Evolutionary conservation across 768 basidiomycete genomes (phyloP).

Genomic region (Vararia minispora): DNA sequence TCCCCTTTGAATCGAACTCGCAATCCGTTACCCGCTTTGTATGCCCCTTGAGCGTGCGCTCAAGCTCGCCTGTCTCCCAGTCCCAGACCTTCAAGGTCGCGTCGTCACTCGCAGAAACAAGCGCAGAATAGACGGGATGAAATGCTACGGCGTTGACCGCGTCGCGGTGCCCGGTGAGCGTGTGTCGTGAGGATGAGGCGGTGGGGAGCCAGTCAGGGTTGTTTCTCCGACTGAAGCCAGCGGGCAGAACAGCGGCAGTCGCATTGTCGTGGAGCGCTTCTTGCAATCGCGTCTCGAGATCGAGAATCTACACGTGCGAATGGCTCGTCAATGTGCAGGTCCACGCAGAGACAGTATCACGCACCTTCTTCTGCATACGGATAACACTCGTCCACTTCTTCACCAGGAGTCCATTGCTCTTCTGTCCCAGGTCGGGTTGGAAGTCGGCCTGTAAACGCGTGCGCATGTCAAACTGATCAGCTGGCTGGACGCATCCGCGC

Average conservation of each 20-base stretch:
- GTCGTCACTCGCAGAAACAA: conserved; percentile 47
- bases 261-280: conserved; percentile 38
- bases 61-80: conserved; percentile 51
- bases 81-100: conserved; percentile 50
- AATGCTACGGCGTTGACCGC: conserved; percentile 41
- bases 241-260: conserved; percentile 19
- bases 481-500: background rate
- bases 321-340: background rate
- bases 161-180: conserved; percentile 34
- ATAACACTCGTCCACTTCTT: conserved; percentile 18
- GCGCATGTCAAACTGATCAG: conserved; percentile 3
- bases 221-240: conserved; percentile 23
- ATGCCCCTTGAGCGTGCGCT: conserved; percentile 48
- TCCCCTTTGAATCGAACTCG: conserved; percentile 46
- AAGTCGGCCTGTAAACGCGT: conserved; percentile 19
- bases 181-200: conserved; percentile 25
- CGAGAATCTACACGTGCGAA: conserved; percentile 50
- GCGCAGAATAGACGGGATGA: conserved; percentile 39
- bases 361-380: conserved; percentile 15
- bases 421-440: conserved; percentile 18
- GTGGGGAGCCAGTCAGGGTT: conserved; percentile 44
- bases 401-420: conserved; percentile 13
- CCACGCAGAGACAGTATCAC: background rate
- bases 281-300: conserved; percentile 43
- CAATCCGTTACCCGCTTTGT: conserved; percentile 46